Base-by-base conservation (phyloP, 192 early-diverging fungal genomes). In the Irineochytrium annulatum region DNA sequence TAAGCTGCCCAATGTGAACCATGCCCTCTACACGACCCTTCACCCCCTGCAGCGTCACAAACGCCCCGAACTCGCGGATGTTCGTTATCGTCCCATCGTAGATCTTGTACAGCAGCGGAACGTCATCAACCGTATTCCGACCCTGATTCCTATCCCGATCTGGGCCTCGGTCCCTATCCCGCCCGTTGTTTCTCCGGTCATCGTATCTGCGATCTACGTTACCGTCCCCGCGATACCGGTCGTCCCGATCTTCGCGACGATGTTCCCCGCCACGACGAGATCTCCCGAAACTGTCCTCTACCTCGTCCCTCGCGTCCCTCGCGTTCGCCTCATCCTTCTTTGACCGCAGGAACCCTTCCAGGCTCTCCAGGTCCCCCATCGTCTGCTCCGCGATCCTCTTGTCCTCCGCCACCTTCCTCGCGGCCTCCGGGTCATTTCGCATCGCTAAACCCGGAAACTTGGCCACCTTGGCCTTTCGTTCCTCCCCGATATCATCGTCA, bases 21-120 rank as follows among this genome's bases (percentile, higher is more conserved):
- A 96, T 81, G 3, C 94, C 94, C 71, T 97, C 92, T 13, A 83
- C 80, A 20, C 86, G 74, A 0, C 86, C 85, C 24, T 73, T 75
- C 31, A 96, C 73, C 4, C 92, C 92, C 28, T 95, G 86, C 30
- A 98, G 69, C 13, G 76, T 54, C 4, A 96, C 90, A 78, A 98
- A 98, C 1, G 85, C 91, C 17, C 96, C 96, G 82, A 97, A 98
- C 34, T 94, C 91, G 52, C 88, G 90, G 28, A 94, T 77, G 55
- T 86, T 90, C 2, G 87, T 79, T 16, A 97, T 86, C 26, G 73
- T 81, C 11, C 93, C 96, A 28, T 73, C 59, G 68, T 98, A 98
- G 28, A 98, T 94, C 64, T 96, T 93, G 78, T 95, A 94, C 0
- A 95, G 69, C 0, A 95, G 67, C 0, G 96, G 93, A 0, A 75